phyloP scores from a whole-genome alignment of 371 early-diverging fungal species.

The Haplosporangium sp. region DNA sequence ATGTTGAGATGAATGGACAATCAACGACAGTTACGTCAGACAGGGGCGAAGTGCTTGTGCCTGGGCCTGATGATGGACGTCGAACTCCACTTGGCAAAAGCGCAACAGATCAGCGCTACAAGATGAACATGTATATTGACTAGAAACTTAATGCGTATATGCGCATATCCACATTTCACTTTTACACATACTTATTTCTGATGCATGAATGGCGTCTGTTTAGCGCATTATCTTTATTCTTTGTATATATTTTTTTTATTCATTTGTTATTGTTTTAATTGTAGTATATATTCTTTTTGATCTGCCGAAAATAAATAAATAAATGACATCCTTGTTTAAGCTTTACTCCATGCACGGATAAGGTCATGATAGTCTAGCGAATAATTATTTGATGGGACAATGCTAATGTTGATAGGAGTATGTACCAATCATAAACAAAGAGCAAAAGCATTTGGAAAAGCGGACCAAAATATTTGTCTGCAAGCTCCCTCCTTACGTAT shows the following conservation, averaged over 20 bases:
- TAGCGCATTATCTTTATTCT: conserved; percentile 2
- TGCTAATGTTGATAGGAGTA: too few relatives aligned
- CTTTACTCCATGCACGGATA: too few relatives aligned
- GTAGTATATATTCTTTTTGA: not conserved
- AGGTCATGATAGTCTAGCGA: too few relatives aligned
- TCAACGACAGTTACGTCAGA: not conserved
- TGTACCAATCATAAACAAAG: too few relatives aligned
- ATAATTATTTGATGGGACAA: too few relatives aligned
- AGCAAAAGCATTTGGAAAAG: too few relatives aligned
- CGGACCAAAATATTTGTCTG: too few relatives aligned
- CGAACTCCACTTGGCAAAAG: conserved; percentile 9
- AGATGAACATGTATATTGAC: conserved; percentile 10
- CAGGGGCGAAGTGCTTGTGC: conserved; percentile 11
- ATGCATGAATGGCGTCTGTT: not conserved
- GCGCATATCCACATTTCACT: not conserved
- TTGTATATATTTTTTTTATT: conserved; percentile 17
- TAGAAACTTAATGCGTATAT: not conserved
- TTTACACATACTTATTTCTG: not conserved
- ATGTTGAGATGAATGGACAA: conserved; percentile 25
- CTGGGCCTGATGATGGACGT: conserved; percentile 43
- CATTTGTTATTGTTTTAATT: not conserved
- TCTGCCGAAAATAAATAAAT: not conserved
- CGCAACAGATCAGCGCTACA: conserved; percentile 1
- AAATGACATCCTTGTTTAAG: too few relatives aligned
- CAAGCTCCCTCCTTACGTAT: too few relatives aligned